Evolutionary conservation across 2,329 filamentous ascomycete species (phyloP), one percentile per base, ranked within the genome.

Genomic region (Botryosphaeria dothidea): DNA sequence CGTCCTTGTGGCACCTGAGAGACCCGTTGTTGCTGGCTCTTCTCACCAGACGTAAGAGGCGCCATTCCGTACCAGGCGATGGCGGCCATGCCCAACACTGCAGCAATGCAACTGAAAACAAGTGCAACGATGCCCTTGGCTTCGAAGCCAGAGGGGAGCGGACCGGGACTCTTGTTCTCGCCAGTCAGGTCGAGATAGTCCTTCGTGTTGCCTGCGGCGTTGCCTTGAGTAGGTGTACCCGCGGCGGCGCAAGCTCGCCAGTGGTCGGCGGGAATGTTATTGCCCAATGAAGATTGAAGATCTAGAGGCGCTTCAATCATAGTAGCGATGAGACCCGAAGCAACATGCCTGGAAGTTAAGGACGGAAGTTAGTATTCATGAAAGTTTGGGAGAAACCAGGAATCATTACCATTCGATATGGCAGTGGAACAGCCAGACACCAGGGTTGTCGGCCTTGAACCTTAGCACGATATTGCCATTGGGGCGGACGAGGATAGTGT

Each of bases 141-240:
- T 0, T 89, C 92, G 74, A 93, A 93, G 0, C 91, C 91, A 0
- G 79, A 82, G 0, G 91, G 90, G 17, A 94, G 73, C 48, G 79
- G 82, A 0, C 75, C 76, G 0, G 86, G 84, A 2, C 83, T 81
- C 38, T 73, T 77, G 64, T 88, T 89, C 74, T 90, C 71, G 8
- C 75, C 75, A 0, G 17, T 68, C 43, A 78, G 38, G 67, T 95
- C 85, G 0, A 91, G 77, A 8, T 86, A 78, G 69, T 94, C 77
- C 0, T 77, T 74, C 0, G 85, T 88, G 71, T 93, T 92, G 0
- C 83, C 92, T 0, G 91, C 92, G 0, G 92, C 92, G 70, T 95
- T 95, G 3, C 92, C 92, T 3, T 72, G 71, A 0, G 79, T 84
- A 0, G 86, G 82, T 0, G 86, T 75, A 6, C 79, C 78, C 0